Base-by-base conservation (phyloP, 208 protist species). In the Crithidia expoeki region DNA sequence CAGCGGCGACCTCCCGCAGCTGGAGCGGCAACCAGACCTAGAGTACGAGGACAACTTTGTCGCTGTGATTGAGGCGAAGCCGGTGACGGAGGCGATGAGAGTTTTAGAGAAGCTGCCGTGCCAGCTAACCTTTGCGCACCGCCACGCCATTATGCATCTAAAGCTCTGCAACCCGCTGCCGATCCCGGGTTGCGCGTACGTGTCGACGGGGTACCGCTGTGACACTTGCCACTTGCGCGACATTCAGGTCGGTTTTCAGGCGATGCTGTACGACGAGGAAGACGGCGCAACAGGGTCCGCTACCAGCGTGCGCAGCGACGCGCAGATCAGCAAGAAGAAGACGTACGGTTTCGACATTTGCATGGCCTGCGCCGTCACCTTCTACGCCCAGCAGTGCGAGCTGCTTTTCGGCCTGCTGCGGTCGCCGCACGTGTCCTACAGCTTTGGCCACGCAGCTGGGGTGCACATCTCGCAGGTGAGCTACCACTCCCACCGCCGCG, bases 291-390 rank as follows among this genome's bases (percentile, higher is more conserved):
- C 40, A 1, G 56, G 36, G 4, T 11, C 42, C 25, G 12, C 19
- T 0, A 21, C 5, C 1, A 64, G 52, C 27, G 81, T 89, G 44
- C 80, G 81, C 59, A 86, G 81, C 51, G 64, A 82, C 34, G 84
- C 76, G 46, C 75, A 77, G 21, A 78, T 88, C 17, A 65, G 64
- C n/a, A 47, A 40, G 23, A 53, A 69, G 38, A 55, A 61, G 38
- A 77, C 27, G 34, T 76, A 79, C 33, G 88, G 84, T 49, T 93
- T 89, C 36, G 84, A 93, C 63, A 76, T 90, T 58, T 93, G 88
- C 63, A 62, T 86, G 30, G 77, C 69, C n/a, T 93, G 84, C 64
- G 88, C 83, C 17, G 68, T 84, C 6, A 84, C 70, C 58, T 93
- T 93, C 27, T 88, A 81, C 46, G 47, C 53, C 1, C 46, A 59